Evolutionary conservation across 129 eudicot genomes (phyloP).

Genomic region (Helianthus tuberosus): DNA sequence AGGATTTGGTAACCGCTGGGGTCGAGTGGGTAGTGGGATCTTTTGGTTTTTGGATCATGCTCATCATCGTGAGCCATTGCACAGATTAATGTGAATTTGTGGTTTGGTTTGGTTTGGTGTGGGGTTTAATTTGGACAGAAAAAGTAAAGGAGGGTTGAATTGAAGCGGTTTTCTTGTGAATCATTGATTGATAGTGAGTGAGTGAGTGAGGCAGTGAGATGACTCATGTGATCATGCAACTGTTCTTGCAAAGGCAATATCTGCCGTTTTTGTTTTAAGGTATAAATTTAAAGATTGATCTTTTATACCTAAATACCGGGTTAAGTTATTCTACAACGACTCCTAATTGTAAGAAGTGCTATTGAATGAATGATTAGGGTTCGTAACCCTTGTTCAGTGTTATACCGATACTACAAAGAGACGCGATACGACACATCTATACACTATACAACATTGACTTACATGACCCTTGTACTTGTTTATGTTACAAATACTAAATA

Average conservation of each 20-base stretch:
- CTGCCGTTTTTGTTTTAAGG: too few relatives aligned
- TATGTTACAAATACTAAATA: too few relatives aligned
- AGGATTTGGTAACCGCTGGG: slow-evolving; percentile 55
- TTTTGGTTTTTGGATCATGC: slow-evolving; percentile 25
- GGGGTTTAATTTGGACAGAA: slow-evolving; percentile 1
- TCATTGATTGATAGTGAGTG: not conserved
- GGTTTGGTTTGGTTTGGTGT: not conserved
- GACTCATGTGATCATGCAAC: slow-evolving; percentile 44
- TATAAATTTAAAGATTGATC: too few relatives aligned
- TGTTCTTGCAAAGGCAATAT: not conserved
- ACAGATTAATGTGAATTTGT: not conserved
- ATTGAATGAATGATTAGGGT: too few relatives aligned
- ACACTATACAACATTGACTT: too few relatives aligned
- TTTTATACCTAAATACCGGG: too few relatives aligned
- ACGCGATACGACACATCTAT: too few relatives aligned
- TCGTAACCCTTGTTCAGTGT: too few relatives aligned
- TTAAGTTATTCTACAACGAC: too few relatives aligned
- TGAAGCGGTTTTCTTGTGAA: slow-evolving; percentile 47
- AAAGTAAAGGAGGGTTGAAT: not conserved
- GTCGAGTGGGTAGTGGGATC: slow-evolving; percentile 58
- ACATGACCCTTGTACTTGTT: too few relatives aligned
- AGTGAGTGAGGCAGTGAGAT: slow-evolving; percentile 16
- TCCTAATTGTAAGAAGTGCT: too few relatives aligned
- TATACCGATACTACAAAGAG: too few relatives aligned
- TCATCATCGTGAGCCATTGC: slow-evolving; percentile 39